A percentile compares a stretch with the other conserved stretches of the same genome.
Conservation (phyloP, 129 eudicot genomes). For the carrot (Daucus carota) region DNA sequence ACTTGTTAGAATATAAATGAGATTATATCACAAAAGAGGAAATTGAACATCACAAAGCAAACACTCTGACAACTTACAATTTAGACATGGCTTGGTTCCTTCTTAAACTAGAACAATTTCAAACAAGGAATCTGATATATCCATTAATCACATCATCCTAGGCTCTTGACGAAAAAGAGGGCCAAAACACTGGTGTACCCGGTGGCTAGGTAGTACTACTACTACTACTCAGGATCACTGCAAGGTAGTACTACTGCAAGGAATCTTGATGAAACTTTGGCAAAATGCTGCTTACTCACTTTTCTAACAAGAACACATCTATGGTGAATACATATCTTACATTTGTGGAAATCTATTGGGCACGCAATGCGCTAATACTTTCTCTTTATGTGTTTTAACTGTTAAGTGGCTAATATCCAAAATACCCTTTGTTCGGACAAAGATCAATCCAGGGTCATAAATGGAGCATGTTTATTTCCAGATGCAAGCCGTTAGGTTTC, state of each 20-base stretch:
- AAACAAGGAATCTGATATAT: background rate
- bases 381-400: background rate
- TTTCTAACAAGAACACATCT: background rate
- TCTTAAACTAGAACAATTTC: background rate
- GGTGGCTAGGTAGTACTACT: too few species aligned
- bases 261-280: too few species aligned
- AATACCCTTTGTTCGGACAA: background rate
- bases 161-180: too few species aligned
- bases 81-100: background rate
- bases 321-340: too few species aligned
- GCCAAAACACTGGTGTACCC: too few species aligned
- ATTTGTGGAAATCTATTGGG: background rate
- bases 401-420: background rate
- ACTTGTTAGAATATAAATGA: background rate
- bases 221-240: too few species aligned
- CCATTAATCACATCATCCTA: background rate
- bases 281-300: background rate
- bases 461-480: background rate
- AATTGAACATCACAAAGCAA: background rate
- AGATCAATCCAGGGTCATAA: background rate
- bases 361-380: background rate
- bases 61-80: background rate
- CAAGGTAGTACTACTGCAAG: too few species aligned
- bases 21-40: background rate
- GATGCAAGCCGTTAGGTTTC: background rate